These are phyloP conservation scores for Naganishia sp. DNA, from an alignment of 1,284 basidiomycete genomes.

Conservation along the genomic window DNA sequence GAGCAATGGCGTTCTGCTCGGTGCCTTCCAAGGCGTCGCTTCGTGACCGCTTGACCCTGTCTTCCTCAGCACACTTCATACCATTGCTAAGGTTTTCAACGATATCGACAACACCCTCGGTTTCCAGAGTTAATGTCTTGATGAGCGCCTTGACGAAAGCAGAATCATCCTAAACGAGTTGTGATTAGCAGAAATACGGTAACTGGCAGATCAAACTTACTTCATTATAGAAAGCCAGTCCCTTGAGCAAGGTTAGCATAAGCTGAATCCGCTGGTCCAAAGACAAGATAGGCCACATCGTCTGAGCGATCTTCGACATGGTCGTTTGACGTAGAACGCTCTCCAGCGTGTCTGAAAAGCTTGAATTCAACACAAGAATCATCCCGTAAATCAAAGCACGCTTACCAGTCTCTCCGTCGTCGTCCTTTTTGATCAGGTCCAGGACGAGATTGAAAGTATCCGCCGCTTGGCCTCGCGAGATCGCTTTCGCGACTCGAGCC, in stretches of 20 bases:
- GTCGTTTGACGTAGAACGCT: constrained; percentile 16
- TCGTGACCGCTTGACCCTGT: constrained; percentile 21
- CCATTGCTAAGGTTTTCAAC: constrained; percentile 20
- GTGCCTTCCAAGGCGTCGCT: constrained; percentile 57
- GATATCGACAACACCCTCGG: constrained; percentile 17
- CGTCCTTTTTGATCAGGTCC: constrained; percentile 2
- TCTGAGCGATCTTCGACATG: constrained; percentile 9
- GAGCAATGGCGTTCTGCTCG: constrained; percentile 54
- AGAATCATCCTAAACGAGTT: constrained; percentile 5
- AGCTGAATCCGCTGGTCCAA: constrained; percentile 24
- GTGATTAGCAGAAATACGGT: background rate
- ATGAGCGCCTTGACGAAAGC: constrained; percentile 15
- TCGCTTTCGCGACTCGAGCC: constrained; percentile 15
- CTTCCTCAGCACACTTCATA: constrained; percentile 12
- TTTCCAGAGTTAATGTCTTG: constrained; percentile 14
- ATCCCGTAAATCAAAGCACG: too few relatives aligned
- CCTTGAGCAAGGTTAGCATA: constrained; percentile 9
- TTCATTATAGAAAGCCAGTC: constrained; percentile 14
- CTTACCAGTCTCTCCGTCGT: constrained; percentile 12
- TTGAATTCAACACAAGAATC: background rate
- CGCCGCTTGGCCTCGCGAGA: constrained; percentile 18
- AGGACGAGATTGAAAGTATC: constrained; percentile 15
- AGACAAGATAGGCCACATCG: constrained; percentile 15
- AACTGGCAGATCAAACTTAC: background rate
- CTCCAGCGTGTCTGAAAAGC: background rate